Evolutionary conservation across 116 monocot genomes (phyloP).

Genomic region (Phalaenopsis hybrid): DNA sequence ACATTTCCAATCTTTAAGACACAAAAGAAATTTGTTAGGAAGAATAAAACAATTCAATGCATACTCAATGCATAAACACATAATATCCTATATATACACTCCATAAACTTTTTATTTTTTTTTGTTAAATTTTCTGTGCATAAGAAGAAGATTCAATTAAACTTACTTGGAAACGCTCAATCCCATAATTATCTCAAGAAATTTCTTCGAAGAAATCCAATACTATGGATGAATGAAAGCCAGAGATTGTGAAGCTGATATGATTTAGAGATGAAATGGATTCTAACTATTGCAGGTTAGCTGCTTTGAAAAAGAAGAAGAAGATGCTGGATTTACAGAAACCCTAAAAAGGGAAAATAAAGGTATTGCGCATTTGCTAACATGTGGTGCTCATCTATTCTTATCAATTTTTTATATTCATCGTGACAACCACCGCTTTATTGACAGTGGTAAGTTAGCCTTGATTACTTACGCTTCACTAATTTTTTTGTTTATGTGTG

Average conservation of each 20-base stretch:
- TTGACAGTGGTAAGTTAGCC: background rate
- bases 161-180: background rate
- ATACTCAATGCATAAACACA: background rate
- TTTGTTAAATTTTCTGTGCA: too few relatives aligned
- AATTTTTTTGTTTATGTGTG: background rate
- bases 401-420: conserved; percentile 6
- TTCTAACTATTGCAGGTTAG: background rate
- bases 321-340: conserved; percentile 31
- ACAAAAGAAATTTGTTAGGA: too few relatives aligned
- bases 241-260: background rate
- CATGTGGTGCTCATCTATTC: conserved; percentile 33
- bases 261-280: background rate
- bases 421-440: background rate
- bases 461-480: background rate
- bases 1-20: background rate
- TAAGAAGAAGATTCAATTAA: background rate
- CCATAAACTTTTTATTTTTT: too few relatives aligned
- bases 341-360: conserved; percentile 32
- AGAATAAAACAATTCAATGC: too few relatives aligned
- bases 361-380: conserved; percentile 22
- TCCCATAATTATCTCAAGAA: background rate
- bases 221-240: too few relatives aligned
- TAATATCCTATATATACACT: background rate
- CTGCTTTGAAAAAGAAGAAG: conserved; percentile 5
- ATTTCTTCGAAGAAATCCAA: too few relatives aligned